phyloP scores from a whole-genome alignment of 2,329 filamentous ascomycete genomes.

The Alternaria sp. region DNA sequence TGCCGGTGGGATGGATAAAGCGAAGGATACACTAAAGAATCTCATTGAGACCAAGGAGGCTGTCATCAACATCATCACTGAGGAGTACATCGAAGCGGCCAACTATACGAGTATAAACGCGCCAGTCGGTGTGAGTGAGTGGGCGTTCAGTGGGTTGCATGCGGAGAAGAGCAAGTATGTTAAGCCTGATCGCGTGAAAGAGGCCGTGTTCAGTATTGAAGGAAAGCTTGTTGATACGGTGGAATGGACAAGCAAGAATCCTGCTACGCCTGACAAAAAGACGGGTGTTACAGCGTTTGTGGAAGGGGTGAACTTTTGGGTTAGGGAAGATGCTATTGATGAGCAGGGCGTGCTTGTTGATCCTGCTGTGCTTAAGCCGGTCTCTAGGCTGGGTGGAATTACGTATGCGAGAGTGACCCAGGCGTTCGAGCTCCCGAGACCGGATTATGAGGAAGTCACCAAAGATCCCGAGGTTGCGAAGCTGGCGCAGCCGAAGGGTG shows the following conservation, averaged over 20 bases:
- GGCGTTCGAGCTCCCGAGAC: conserved; percentile 74
- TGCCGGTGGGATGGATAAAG: conserved; percentile 62
- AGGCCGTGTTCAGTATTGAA: conserved; percentile 85
- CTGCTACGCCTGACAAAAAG: conserved; percentile 73
- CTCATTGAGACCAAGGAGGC: conserved; percentile 76
- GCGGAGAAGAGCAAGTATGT: conserved; percentile 72
- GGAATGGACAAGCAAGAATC: conserved; percentile 76
- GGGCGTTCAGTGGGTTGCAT: conserved; percentile 78
- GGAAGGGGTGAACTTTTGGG: conserved; percentile 89
- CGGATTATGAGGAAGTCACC: conserved; percentile 55
- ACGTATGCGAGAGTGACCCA: conserved; percentile 78
- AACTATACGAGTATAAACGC: conserved; percentile 83
- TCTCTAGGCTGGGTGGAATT: conserved; percentile 84
- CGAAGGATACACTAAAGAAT: conserved; percentile 84
- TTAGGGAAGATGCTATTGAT: conserved; percentile 85
- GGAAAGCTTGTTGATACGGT: conserved; percentile 75
- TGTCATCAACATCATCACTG: conserved; percentile 82
- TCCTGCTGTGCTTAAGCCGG: conserved; percentile 74
- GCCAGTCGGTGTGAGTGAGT: conserved; percentile 79
- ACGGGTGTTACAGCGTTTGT: conserved; percentile 77
- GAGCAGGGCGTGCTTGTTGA: conserved; percentile 78
- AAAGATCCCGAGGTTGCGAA: conserved; percentile 65
- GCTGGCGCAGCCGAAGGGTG: conserved; percentile 51
- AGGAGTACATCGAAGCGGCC: conserved; percentile 85
- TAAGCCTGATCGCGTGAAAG: conserved; percentile 75